Evolutionary conservation across 1,284 basidiomycete species (phyloP), one percentile per base, ranked within the genome.

Genomic region (Naganishia sp.): DNA sequence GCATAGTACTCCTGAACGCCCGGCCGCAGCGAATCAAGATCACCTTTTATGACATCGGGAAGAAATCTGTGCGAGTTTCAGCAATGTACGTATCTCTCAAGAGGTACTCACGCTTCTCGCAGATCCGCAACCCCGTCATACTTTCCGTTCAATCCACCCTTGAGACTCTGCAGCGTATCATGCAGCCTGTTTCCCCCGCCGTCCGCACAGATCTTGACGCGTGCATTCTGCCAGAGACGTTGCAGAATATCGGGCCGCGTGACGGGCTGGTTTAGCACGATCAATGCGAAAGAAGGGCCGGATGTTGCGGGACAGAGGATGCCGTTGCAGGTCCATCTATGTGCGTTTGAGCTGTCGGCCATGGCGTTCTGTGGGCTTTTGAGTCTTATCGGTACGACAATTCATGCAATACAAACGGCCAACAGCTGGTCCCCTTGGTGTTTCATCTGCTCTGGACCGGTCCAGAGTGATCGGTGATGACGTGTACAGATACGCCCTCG

Each of bases 181-280:
- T 87, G 85, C 25, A 98, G 81, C 23, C 91, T 84, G 78, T 99
- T 99, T 2, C 91, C 92, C 50, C 94, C 95, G 18, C 95, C 95
- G 74, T 98, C 95, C 0, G 95, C 95, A 77, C 94, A 99, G 42
- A 82, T 72, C 16, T 80, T 73, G 64, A 80, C 88, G 72, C 80
- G 68, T 70, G 86, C 85, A 3, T 86, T 81, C 6, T 79, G 73
- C 93, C 94, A 96, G 3, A 93, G 78, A 11, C 83, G 83, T 16
- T 80, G 74, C 54, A 95, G 83, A 45, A 94, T 83, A 15, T 81
- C 73, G 13, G 78, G 71, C 18, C 77, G 72, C 10, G 86, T 86
- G 74, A 94, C 92, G 0, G 91, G 89, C 70, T 94, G 91, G 76
- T 97, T 95, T 67, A 96, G 84, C 70, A 96, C 87, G 72, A 96